Conservation (phyloP, 1,284 basidiomycete genomes). For the Pyrrhoderma lamaoense region DNA sequence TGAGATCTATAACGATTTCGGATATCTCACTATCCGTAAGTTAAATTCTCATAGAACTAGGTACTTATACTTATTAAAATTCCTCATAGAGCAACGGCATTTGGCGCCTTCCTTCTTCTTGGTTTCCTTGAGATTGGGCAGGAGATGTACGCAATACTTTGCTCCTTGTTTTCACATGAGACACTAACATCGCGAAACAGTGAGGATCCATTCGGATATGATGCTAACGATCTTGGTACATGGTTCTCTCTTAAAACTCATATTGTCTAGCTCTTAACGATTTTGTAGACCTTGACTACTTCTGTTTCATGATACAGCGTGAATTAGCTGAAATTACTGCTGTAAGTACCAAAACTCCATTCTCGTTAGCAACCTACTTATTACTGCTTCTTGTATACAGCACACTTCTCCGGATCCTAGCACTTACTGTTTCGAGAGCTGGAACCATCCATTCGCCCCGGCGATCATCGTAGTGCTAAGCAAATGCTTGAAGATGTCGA, state of each 20-base stretch:
- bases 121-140: constrained; percentile 68
- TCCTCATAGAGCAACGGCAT: constrained; percentile 39
- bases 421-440: constrained; percentile 43
- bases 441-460: constrained; percentile 65
- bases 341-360: constrained; percentile 30
- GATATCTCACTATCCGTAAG: constrained; percentile 46
- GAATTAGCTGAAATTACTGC: constrained; percentile 66
- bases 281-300: constrained; percentile 48
- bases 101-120: constrained; percentile 53
- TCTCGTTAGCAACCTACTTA: not conserved
- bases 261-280: constrained; percentile 1
- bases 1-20: constrained; percentile 48
- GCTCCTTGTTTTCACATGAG: not conserved
- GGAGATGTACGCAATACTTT: constrained; percentile 41
- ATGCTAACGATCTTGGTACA: constrained; percentile 56
- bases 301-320: constrained; percentile 54
- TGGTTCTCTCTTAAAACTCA: constrained; percentile 3
- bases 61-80: constrained; percentile 6
- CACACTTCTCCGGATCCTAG: constrained; percentile 45
- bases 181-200: constrained; percentile 26
- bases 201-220: constrained; percentile 66
- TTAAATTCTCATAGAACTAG: not conserved
- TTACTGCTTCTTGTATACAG: constrained; percentile 24
- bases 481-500: constrained; percentile 37
- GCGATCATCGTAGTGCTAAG: constrained; percentile 48